A percentile compares a stretch with the other conserved stretches of the same genome.
phyloP scores from a whole-genome alignment of 352 stramenopile species.

The Globisporangium camurandrum region DNA sequence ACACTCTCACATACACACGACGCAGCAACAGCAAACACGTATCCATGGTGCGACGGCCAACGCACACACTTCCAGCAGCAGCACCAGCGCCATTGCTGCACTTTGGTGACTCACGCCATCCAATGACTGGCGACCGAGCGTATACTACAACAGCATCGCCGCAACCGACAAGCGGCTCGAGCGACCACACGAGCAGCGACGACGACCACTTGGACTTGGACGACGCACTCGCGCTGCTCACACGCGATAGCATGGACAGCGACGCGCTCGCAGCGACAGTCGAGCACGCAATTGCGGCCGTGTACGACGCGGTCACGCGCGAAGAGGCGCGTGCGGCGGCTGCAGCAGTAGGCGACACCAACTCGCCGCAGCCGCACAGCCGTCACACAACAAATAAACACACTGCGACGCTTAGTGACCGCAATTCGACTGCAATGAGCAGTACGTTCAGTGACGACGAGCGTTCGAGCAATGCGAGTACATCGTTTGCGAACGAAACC shows the following conservation, averaged over 20 bases:
- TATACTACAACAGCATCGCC: not conserved
- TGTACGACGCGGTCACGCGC: slow-evolving; percentile 2
- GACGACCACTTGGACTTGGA: slow-evolving; percentile 1
- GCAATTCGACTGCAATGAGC: not conserved
- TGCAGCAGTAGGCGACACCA: not conserved
- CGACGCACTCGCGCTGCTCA: not conserved
- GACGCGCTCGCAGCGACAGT: not conserved
- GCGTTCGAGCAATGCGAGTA: not conserved
- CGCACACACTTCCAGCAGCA: too few relatives aligned
- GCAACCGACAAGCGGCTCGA: not conserved
- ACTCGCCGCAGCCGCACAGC: too few relatives aligned
- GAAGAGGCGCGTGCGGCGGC: not conserved
- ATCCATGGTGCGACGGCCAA: too few relatives aligned
- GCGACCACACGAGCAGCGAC: not conserved
- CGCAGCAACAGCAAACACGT: too few relatives aligned
- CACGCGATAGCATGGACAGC: not conserved
- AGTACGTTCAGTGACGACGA: not conserved
- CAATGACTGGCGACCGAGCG: too few relatives aligned
- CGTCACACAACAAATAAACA: too few relatives aligned
- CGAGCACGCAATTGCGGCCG: slow-evolving; percentile 2
- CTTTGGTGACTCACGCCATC: too few relatives aligned
- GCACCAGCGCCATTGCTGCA: too few relatives aligned
- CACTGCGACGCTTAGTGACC: too few relatives aligned
- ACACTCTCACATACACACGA: too few relatives aligned
- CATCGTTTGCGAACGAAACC: not conserved